phyloP scores from a whole-genome alignment of 441 rosid genomes.

The Omphalea diandra region DNA sequence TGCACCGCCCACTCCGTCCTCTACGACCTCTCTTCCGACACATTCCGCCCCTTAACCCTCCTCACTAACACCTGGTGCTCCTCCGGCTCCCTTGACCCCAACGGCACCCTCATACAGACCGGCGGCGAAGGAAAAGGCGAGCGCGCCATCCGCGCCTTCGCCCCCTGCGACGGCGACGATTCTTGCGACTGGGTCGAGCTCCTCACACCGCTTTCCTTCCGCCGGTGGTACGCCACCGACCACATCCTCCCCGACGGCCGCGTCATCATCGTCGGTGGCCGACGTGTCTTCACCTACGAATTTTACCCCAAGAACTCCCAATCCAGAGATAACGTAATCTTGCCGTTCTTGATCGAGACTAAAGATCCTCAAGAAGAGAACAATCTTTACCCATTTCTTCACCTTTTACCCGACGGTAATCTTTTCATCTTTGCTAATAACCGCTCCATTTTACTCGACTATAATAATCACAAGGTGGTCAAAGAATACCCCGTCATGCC shows the following conservation, averaged over 20 bases:
- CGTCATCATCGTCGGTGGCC: slow-evolving; percentile 64
- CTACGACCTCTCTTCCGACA: slow-evolving; percentile 57
- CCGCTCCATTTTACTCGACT: slow-evolving; percentile 57
- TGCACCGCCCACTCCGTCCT: slow-evolving; percentile 73
- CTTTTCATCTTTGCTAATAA: slow-evolving; percentile 70
- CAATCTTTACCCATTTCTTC: slow-evolving; percentile 84
- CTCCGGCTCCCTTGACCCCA: slow-evolving; percentile 54
- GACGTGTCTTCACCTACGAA: slow-evolving; percentile 62
- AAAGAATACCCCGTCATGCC: slow-evolving; percentile 59
- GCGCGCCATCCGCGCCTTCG: slow-evolving; percentile 32
- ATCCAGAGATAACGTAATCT: not conserved
- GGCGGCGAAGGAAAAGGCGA: slow-evolving; percentile 45
- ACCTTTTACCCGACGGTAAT: slow-evolving; percentile 65
- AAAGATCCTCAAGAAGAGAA: slow-evolving; percentile 54
- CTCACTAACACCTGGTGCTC: slow-evolving; percentile 77
- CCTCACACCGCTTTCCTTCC: slow-evolving; percentile 21
- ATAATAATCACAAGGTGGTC: slow-evolving; percentile 40
- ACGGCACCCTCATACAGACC: slow-evolving; percentile 49
- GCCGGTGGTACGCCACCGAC: slow-evolving; percentile 51
- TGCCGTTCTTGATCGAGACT: slow-evolving; percentile 57
- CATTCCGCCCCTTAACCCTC: slow-evolving; percentile 59
- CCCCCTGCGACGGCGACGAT: slow-evolving; percentile 35
- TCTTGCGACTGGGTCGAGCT: slow-evolving; percentile 54
- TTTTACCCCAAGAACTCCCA: slow-evolving; percentile 53
- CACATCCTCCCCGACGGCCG: slow-evolving; percentile 61